Evolutionary conservation across 768 basidiomycete species (phyloP), one percentile per base, ranked within the genome.

Genomic region (Leucogyrophana mollusca): DNA sequence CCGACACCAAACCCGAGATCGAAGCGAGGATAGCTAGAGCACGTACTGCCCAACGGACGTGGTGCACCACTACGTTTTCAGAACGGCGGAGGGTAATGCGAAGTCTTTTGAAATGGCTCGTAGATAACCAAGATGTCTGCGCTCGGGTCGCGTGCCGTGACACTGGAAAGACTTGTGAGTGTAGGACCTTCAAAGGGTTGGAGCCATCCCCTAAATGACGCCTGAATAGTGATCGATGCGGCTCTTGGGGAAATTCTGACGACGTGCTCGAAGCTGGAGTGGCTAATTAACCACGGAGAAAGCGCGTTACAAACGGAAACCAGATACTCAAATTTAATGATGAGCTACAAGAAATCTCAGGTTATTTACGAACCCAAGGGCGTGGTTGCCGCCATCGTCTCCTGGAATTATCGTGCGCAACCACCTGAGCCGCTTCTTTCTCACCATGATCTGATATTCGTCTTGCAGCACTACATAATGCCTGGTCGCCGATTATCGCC

Each of bases 221-320:
- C n/a, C n/a, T 30, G 27, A 30, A 30, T 52, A 96, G 94, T 94
- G 63, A 76, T 98, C 49, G 95, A 98, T 56, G 94, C 94, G 24
- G 86, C 90, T 2, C 74, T 99, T 33, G 96, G 96, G 27, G 96
- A 99, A 67, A 88, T 98, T 53, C 59, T 99, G 34, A 90, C 89
- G n/a, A 96, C 93, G 0, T 89, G 90, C 59, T 88, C 90, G 9
- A 99, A 99, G 64, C 73, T 97, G 68, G 89, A 95, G 54, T 98
- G 89, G 89, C 61, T 97, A 14, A 77, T 98, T 36, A 79, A 83
- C 6, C 80, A 94, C 51, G 96, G 94, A 33, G 92, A 96, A 62
- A 67, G 73, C 18, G 82, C 77, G 33, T 70, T 99, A 25, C 72
- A 71, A 51, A 90, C 93, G 0, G 85, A 93, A 55, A 77, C 74